These are phyloP conservation scores for Leccinum fallax DNA, from an alignment of 1,284 basidiomycete genomes.

Conservation along the genomic window DNA sequence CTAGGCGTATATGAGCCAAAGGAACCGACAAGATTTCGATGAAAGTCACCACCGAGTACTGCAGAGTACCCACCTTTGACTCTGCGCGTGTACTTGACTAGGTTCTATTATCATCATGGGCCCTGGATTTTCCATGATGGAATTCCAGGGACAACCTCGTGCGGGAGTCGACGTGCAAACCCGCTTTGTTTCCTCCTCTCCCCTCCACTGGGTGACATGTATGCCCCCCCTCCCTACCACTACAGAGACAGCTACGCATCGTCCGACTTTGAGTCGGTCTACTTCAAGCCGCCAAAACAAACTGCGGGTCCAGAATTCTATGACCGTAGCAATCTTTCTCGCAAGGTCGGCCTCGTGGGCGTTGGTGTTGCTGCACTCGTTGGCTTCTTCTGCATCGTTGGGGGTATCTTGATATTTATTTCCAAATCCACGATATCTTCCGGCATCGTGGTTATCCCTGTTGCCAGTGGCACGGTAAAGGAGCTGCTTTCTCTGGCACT, in stretches of 20 bases:
- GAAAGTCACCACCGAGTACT: neutral
- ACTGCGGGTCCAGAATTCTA: conserved; percentile 33
- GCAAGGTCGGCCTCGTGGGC: conserved; percentile 30
- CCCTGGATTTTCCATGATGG: neutral
- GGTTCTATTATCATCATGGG: neutral
- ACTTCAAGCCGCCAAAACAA: conserved; percentile 23
- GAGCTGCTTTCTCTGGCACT: conserved; percentile 27
- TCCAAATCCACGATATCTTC: conserved; percentile 18
- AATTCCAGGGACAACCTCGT: neutral
- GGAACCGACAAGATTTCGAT: neutral
- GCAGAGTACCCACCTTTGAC: neutral
- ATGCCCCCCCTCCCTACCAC: neutral
- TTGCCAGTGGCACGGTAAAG: conserved; percentile 19
- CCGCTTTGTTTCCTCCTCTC: neutral
- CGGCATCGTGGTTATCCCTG: conserved; percentile 24
- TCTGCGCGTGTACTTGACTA: conserved; percentile 5
- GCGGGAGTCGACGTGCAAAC: neutral
- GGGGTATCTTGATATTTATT: conserved; percentile 26
- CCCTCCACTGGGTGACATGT: conserved; percentile 6
- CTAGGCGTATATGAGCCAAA: neutral
- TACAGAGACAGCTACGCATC: conserved; percentile 16
- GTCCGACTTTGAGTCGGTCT: conserved; percentile 27
- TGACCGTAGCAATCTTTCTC: conserved; percentile 31
- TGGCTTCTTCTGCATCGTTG: conserved; percentile 25
- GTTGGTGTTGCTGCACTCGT: conserved; percentile 25